These are phyloP conservation scores for Podospora tetraspora DNA, from an alignment of 495 filamentous ascomycete species.

Conservation along the genomic window DNA sequence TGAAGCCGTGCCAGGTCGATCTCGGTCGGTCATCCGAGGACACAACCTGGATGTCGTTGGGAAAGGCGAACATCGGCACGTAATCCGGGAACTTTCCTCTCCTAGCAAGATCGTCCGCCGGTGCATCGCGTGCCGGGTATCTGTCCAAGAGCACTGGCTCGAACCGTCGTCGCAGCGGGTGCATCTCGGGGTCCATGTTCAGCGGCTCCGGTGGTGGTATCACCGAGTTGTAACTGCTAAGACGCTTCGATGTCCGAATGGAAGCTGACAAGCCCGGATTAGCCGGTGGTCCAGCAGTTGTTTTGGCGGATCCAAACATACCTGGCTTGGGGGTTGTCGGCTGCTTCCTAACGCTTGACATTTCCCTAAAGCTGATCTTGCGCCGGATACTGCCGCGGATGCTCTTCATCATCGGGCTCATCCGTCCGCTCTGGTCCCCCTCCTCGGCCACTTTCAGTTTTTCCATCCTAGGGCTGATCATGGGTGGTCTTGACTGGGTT, in stretches of 20 bases:
- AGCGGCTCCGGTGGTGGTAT: constrained; percentile 91
- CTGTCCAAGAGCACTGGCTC: constrained; percentile 91
- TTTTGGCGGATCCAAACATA: constrained; percentile 39
- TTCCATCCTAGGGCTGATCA: constrained; percentile 71
- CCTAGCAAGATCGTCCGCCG: constrained; percentile 69
- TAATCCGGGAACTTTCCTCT: constrained; percentile 92
- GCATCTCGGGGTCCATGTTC: constrained; percentile 84
- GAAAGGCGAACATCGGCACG: constrained; percentile 98
- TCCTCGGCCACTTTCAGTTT: constrained; percentile 74
- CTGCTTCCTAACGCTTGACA: constrained; percentile 92
- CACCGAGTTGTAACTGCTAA: constrained; percentile 98
- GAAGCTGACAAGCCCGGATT: constrained; percentile 57
- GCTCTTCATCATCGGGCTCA: constrained; percentile 48
- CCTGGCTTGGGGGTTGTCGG: constrained; percentile 68
- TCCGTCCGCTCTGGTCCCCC: constrained; percentile 36
- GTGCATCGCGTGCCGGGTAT: constrained; percentile 78
- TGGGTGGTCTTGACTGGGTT: constrained; percentile 59
- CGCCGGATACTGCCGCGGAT: constrained; percentile 73
- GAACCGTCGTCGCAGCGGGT: constrained; percentile 87
- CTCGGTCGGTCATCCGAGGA: constrained; percentile 89
- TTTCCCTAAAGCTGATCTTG: constrained; percentile 82
- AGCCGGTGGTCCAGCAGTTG: constrained; percentile 4
- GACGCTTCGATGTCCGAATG: constrained; percentile 75
- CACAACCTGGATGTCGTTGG: constrained; percentile 94
- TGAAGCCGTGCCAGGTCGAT: constrained; percentile 97